Evolutionary conservation across 495 filamentous ascomycete genomes (phyloP), one percentile per base, ranked within the genome.

Genomic region (Daldinia grandis): DNA sequence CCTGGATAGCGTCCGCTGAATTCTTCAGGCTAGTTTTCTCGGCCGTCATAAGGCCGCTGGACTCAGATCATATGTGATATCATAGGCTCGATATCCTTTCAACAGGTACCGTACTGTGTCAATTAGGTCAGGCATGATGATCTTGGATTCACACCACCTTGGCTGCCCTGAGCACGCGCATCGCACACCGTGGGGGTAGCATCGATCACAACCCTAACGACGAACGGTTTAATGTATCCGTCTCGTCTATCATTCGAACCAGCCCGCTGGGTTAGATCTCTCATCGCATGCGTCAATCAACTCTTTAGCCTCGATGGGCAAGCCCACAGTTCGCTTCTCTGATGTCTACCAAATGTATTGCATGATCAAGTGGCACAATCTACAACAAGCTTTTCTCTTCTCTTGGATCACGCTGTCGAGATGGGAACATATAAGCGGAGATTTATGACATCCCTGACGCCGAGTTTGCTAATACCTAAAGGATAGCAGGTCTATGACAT

Each of bases 231-330:
- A 59, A 27, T 27, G 12, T 44, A 17, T 59, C 30, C 17, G 19
- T 57, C 17, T 14, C n/a, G 19, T 35, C 49, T 64, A 50, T 27
- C 50, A 65, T 33, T 62, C 21, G 47, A 66, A 62, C 68, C 68
- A 31, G 53, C 21, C 68, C n/a, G 42, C 54, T 59, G 68, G 68
- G 62, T 71, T 64, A 15, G 33, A 66, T 63, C 58, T 62, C 33
- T 57, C 7, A n/a, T 62, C 57, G 68, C 62, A 47, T 62, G 68
- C 56, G 49, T 50, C 25, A 57, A 24, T 33, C 30, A 3, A 38
- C 42, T 51, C 25, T 44, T 50, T 58, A 44, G 40, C 28, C 19
- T 30, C 54, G 21, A 15, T 9, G 56, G 19, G 19, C 50, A 35
- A 24, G 44, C 38, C 17, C 24, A 54, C 5, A 47, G 38, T 58